phyloP scores from a whole-genome alignment of 2,329 filamentous ascomycete species.

The Phaeoacremonium minimum region DNA sequence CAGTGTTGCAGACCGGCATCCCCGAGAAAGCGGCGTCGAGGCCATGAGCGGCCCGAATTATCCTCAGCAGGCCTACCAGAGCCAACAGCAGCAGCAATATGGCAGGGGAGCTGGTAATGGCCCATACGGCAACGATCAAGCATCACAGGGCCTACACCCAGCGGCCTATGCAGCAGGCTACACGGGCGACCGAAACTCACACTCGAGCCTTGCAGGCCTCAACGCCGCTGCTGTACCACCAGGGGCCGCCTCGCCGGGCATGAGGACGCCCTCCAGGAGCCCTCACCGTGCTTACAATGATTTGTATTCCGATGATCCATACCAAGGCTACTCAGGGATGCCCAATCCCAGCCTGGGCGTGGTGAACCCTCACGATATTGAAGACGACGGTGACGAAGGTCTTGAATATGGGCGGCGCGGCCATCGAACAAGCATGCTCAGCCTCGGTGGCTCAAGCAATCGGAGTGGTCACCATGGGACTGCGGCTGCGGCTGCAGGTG shows the following conservation, averaged over 20 bases:
- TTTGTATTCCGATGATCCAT: constrained; percentile 61
- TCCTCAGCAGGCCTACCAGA: constrained; percentile 19
- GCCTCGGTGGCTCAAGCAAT: constrained; percentile 43
- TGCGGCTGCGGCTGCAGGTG: constrained; percentile 41
- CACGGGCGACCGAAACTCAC: constrained; percentile 31
- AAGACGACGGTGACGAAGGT: constrained; percentile 85
- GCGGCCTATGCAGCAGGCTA: constrained; percentile 11
- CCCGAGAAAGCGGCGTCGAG: constrained; percentile 61
- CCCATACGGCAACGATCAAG: constrained; percentile 8
- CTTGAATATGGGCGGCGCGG: constrained; percentile 47
- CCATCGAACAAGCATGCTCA: constrained; percentile 56
- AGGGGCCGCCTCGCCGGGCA: constrained; percentile 26
- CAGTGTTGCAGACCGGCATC: constrained; percentile 60
- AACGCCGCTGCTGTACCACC: constrained; percentile 26
- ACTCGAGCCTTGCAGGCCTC: constrained; percentile 35
- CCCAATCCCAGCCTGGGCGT: constrained; percentile 48
- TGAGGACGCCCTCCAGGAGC: constrained; percentile 40
- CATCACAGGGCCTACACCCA: constrained; percentile 9
- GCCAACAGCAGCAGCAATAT: constrained; percentile 13
- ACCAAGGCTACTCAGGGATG: constrained; percentile 52
- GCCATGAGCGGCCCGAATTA: constrained; percentile 42
- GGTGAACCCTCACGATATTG: constrained; percentile 75
- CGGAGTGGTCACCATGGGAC: constrained; percentile 25
- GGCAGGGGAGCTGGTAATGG: constrained; percentile 9
- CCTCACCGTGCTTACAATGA: constrained; percentile 37